phyloP scores from a whole-genome alignment of 2,329 filamentous ascomycete species.

The Aspergillus sp. region DNA sequence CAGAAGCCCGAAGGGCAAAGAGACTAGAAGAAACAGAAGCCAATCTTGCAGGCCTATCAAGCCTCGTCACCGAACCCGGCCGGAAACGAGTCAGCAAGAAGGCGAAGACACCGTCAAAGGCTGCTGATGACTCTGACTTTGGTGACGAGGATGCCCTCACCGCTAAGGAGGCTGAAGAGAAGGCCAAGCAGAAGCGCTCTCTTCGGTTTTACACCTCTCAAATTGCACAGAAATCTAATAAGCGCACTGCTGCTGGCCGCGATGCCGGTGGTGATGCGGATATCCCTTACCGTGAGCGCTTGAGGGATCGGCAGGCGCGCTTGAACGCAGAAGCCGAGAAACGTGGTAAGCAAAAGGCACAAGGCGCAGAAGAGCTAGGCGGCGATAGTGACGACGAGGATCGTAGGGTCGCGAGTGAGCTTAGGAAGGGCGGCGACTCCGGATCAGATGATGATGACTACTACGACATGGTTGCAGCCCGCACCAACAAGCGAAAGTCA shows the following conservation, averaged over 20 bases:
- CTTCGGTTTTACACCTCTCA: slow-evolving; percentile 98
- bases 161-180: slow-evolving; percentile 76
- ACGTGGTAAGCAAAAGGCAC: slow-evolving; percentile 66
- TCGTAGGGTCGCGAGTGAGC: slow-evolving; percentile 53
- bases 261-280: slow-evolving; percentile 61
- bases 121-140: slow-evolving; percentile 76
- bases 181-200: slow-evolving; percentile 84
- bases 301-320: slow-evolving; percentile 80
- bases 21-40: slow-evolving; percentile 62
- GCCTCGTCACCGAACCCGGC: slow-evolving; percentile 53
- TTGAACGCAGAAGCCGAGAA: slow-evolving; percentile 86
- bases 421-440: slow-evolving; percentile 37
- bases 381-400: slow-evolving; percentile 69
- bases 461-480: slow-evolving; percentile 81
- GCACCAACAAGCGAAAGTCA: slow-evolving; percentile 59
- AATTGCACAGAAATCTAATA: slow-evolving; percentile 91
- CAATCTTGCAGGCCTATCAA: slow-evolving; percentile 70
- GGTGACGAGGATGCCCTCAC: slow-evolving; percentile 84
- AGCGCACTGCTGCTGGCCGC: slow-evolving; percentile 64
- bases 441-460: slow-evolving; percentile 59
- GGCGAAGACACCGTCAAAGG: slow-evolving; percentile 32
- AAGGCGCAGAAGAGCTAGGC: slow-evolving; percentile 67
- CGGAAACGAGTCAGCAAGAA: slow-evolving; percentile 46
- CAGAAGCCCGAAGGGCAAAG: slow-evolving; percentile 55
- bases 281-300: slow-evolving; percentile 79